Percentiles rank a stretch among this genome's conserved stretches.
phyloP scores from a whole-genome alignment of 2,329 filamentous ascomycete genomes.

The Salinomyces thailandicus region DNA sequence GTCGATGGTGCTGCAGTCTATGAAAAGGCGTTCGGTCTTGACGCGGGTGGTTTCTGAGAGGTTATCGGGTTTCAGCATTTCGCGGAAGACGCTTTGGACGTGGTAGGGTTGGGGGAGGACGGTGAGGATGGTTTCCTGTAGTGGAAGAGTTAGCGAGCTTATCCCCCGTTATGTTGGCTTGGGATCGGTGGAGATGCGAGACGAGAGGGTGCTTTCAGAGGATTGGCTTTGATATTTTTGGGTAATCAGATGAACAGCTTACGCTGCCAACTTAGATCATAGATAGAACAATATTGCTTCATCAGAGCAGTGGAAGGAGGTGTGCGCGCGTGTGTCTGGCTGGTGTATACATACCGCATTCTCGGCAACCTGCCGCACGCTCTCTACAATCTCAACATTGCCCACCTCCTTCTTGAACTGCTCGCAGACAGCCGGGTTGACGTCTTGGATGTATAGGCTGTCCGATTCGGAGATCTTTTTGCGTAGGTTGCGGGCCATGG shows the following conservation, averaged over 20 bases:
- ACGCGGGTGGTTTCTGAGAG: constrained; percentile 40
- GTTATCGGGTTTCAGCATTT: constrained; percentile 54
- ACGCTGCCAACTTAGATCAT: constrained; percentile 66
- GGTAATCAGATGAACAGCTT: constrained; percentile 51
- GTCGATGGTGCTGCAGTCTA: constrained; percentile 96
- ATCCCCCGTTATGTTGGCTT: background rate
- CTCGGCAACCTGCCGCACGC: constrained; percentile 53
- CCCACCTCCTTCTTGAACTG: constrained; percentile 47
- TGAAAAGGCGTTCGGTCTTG: constrained; percentile 61
- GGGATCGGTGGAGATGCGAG: background rate
- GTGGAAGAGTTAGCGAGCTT: no score
- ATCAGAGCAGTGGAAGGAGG: constrained; percentile 31
- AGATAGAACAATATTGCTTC: constrained; percentile 39
- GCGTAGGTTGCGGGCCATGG: constrained; percentile 62
- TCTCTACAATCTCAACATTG: constrained; percentile 47
- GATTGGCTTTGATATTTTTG: constrained; percentile 57
- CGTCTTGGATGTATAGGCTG: constrained; percentile 54
- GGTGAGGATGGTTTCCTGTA: constrained; percentile 76
- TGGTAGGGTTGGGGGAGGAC: constrained; percentile 83
- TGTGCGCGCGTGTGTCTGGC: no score
- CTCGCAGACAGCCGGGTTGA: constrained; percentile 47
- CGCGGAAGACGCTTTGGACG: constrained; percentile 69
- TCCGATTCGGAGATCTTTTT: constrained; percentile 54
- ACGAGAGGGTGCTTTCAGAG: constrained; percentile 44
- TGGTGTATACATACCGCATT: constrained; percentile 47